Percentiles rank a stretch among this genome's conserved stretches.
These are phyloP conservation scores for Podaxis sp. DNA, from an alignment of 768 basidiomycete genomes.

Conservation along the genomic window DNA sequence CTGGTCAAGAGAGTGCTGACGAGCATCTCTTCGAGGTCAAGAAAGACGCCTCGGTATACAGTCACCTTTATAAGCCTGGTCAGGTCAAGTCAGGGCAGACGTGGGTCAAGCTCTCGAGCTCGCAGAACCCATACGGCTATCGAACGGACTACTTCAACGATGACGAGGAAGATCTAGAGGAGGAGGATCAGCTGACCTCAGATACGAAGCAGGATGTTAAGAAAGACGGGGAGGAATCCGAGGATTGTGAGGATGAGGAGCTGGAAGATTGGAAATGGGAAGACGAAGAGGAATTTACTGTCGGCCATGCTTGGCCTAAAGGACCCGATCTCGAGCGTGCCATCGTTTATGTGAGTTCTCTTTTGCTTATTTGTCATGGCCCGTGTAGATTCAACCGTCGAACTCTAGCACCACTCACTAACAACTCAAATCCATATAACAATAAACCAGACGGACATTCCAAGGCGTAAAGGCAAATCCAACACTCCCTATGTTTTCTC, in stretches of 20 bases:
- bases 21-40: conserved; percentile 65
- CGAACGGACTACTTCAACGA: conserved; percentile 30
- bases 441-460: conserved; percentile 50
- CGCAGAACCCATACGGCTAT: conserved; percentile 50
- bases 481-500: conserved; percentile 63
- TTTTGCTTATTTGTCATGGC: not conserved
- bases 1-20: conserved; percentile 23
- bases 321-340: conserved; percentile 41
- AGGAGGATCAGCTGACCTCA: conserved; percentile 36
- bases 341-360: conserved; percentile 59
- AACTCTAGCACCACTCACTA: conserved; percentile 49
- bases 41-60: conserved; percentile 41
- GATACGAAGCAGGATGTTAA: conserved; percentile 31
- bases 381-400: not conserved
- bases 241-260: conserved; percentile 24
- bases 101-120: conserved; percentile 49
- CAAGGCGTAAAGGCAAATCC: conserved; percentile 52
- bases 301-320: conserved; percentile 59
- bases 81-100: conserved; percentile 51
- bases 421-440: conserved; percentile 61
- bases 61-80: conserved; percentile 40
- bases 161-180: conserved; percentile 26
- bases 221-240: conserved; percentile 21
- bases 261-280: conserved; percentile 64
- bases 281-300: conserved; percentile 63